Conservation (phyloP, 163 green algal genomes). For the Scenedesmus sp. region DNA sequence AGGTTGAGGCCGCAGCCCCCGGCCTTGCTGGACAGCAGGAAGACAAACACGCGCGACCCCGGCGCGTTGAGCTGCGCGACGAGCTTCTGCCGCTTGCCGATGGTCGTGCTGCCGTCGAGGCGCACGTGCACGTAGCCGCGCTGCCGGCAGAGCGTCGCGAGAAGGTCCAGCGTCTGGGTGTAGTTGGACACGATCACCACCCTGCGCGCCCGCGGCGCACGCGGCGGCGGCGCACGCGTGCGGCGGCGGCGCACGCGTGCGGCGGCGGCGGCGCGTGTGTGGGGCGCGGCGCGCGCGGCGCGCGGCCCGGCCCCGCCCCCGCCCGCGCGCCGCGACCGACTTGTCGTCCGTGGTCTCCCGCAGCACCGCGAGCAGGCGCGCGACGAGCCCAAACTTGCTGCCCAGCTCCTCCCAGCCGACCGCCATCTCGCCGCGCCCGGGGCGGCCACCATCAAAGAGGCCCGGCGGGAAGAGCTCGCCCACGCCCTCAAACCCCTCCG, state of each 20-base stretch:
- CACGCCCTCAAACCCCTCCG: constrained; percentile 75
- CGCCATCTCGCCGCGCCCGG: constrained; percentile 66
- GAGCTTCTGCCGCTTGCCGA: constrained; percentile 96
- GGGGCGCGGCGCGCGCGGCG: too few relatives aligned
- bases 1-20: constrained; percentile 99
- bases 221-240: too few relatives aligned
- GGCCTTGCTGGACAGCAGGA: constrained; percentile 96
- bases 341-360: constrained; percentile 84
- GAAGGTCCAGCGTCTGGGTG: constrained; percentile 98
- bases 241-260: too few relatives aligned
- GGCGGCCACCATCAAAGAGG: constrained; percentile 83
- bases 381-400: constrained; percentile 95
- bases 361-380: constrained; percentile 87
- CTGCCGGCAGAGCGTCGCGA: constrained; percentile 89
- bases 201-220: constrained; percentile 48
- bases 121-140: constrained; percentile 88
- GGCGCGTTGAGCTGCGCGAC: constrained; percentile 91
- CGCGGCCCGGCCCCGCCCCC: too few relatives aligned
- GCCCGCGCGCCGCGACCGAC: constrained; percentile 50
- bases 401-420: constrained; percentile 79
- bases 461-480: constrained; percentile 79
- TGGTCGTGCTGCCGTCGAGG: constrained; percentile 91
- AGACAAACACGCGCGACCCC: constrained; percentile 88
- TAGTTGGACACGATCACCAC: constrained; percentile 98
- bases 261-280: too few relatives aligned